Evolutionary conservation across 2,329 filamentous ascomycete genomes (phyloP).

Genomic region (Nigrospora osmanthi): DNA sequence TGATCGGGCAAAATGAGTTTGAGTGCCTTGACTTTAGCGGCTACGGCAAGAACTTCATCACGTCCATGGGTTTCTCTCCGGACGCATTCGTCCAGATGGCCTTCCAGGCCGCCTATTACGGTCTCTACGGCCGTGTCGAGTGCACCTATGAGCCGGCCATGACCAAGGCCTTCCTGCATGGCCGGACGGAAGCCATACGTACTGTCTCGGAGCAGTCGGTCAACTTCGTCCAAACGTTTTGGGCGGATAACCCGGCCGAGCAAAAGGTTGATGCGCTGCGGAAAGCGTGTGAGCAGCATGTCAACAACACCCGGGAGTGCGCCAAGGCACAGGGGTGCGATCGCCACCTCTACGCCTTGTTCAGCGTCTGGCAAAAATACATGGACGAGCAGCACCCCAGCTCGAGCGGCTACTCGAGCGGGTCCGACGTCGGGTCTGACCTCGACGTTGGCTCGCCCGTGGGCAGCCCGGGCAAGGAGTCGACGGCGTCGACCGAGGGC

Average conservation of each 20-base stretch:
- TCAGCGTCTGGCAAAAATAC: slow-evolving; percentile 88
- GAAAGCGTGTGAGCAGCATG: slow-evolving; percentile 78
- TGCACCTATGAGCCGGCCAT: slow-evolving; percentile 97
- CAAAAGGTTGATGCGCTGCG: slow-evolving; percentile 81
- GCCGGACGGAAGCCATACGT: slow-evolving; percentile 87
- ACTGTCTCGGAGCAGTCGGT: slow-evolving; percentile 76
- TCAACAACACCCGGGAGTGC: slow-evolving; percentile 71
- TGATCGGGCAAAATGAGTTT: slow-evolving; percentile 96
- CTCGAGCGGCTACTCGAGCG: slow-evolving; percentile 54
- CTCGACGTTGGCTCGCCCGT: slow-evolving; percentile 35
- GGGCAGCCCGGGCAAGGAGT: slow-evolving; percentile 46
- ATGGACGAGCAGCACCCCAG: slow-evolving; percentile 63
- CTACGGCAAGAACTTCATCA: slow-evolving; percentile 98
- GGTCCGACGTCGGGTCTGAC: slow-evolving; percentile 40
- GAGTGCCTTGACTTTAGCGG: slow-evolving; percentile 79
- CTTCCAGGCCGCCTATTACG: slow-evolving; percentile 96
- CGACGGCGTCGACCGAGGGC: slow-evolving; percentile 32
- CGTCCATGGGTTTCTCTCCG: slow-evolving; percentile 90
- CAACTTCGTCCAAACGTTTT: slow-evolving; percentile 90
- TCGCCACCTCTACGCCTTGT: slow-evolving; percentile 86
- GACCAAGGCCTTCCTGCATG: slow-evolving; percentile 92
- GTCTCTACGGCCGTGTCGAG: slow-evolving; percentile 86
- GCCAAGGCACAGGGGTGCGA: slow-evolving; percentile 88
- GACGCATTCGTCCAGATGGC: slow-evolving; percentile 99
- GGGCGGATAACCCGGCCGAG: slow-evolving; percentile 78